These are phyloP conservation scores for Pterocarpus macrocarpus DNA, from an alignment of 306 rosid species.

Conservation along the genomic window DNA sequence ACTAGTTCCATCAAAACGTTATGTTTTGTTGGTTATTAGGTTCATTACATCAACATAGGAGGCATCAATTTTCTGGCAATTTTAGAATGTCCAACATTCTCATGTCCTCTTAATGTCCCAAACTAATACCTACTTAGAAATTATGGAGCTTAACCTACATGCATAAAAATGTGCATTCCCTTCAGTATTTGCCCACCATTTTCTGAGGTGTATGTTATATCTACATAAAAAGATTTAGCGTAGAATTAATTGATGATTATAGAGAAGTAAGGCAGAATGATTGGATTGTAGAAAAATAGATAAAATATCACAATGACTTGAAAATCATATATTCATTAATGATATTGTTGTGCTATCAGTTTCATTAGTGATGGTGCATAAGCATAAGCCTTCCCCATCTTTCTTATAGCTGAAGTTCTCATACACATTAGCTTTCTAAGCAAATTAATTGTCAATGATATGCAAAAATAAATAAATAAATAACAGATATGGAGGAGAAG, in stretches of 20 bases:
- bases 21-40: conserved; percentile 29
- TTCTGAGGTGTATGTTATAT: neutral
- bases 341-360: neutral
- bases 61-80: conserved; percentile 23
- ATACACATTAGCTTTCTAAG: neutral
- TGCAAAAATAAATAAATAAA: neutral
- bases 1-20: conserved; percentile 11
- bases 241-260: neutral
- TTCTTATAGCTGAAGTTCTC: conserved; percentile 16
- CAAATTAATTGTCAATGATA: neutral
- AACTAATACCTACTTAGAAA: conserved; percentile 4
- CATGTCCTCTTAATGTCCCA: conserved; percentile 17
- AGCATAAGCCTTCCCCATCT: conserved; percentile 1
- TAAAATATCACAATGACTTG: neutral
- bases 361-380: conserved; percentile 7
- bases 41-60: conserved; percentile 20
- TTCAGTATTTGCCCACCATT: conserved; percentile 3
- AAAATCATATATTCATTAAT: neutral
- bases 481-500: conserved; percentile 93
- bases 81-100: conserved; percentile 37
- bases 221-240: neutral
- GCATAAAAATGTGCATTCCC: neutral
- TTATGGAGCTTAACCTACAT: conserved; percentile 26
- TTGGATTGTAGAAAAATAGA: neutral
- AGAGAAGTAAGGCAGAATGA: neutral